These are phyloP conservation scores for Starmerella bacillaris DNA, from an alignment of 805 yeast genomes.

Conservation along the genomic window DNA sequence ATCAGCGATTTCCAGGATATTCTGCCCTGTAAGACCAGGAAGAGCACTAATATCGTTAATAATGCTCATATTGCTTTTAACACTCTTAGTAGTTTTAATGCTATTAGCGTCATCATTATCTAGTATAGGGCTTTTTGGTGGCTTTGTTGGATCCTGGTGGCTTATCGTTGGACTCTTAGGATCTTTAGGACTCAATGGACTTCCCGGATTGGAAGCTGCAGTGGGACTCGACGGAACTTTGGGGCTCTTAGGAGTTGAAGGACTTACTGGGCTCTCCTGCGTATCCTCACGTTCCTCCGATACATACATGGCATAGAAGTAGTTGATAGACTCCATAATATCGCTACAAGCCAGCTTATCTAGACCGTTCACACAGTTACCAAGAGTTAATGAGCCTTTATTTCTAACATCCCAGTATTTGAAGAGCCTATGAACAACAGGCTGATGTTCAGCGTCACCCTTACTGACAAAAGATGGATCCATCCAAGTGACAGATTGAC, in stretches of 20 bases:
- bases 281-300: too few species aligned
- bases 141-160: too few species aligned
- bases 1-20: slow-evolving; percentile 69
- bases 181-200: too few species aligned
- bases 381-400: slow-evolving; percentile 38
- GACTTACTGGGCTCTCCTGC: too few species aligned
- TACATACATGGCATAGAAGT: slow-evolving; percentile 56
- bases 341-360: slow-evolving; percentile 53
- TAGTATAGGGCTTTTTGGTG: background rate
- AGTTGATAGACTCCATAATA: slow-evolving; percentile 58
- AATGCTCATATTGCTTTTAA: too few species aligned
- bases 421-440: slow-evolving; percentile 48
- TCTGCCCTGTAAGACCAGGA: slow-evolving; percentile 42
- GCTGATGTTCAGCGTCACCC: slow-evolving; percentile 20
- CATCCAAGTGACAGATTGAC: slow-evolving; percentile 64
- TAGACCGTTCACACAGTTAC: slow-evolving; percentile 55
- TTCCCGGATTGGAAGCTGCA: too few species aligned
- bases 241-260: too few species aligned
- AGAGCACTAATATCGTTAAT: background rate
- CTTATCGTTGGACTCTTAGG: too few species aligned
- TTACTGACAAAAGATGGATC: slow-evolving; percentile 19
- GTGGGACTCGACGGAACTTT: too few species aligned
- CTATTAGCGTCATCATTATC: background rate
- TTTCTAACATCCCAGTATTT: slow-evolving; percentile 47
- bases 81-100: background rate